phyloP scores from a whole-genome alignment of 768 basidiomycete species.

The Tricholomella constricta region DNA sequence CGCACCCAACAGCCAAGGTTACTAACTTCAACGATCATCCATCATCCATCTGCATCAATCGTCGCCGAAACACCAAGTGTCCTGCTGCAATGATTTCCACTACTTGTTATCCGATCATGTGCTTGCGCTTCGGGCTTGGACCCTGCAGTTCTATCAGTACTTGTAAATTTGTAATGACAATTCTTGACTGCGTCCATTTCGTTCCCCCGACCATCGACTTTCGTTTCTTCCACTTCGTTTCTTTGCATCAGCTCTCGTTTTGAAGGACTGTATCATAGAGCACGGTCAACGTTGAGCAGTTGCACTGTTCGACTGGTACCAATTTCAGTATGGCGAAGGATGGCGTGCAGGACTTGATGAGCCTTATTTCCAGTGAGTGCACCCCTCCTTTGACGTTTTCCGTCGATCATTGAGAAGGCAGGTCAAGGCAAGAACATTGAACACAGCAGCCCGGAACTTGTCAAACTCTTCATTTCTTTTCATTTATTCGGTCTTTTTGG shows the following conservation, averaged over 20 bases:
- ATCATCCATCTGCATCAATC: background rate
- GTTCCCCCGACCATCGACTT: slow-evolving; percentile 6
- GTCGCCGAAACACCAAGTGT: background rate
- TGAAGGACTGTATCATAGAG: background rate
- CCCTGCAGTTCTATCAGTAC: too few species aligned
- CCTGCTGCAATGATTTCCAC: too few species aligned
- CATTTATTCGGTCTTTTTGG: slow-evolving; percentile 27
- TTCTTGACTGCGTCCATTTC: slow-evolving; percentile 3
- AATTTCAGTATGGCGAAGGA: background rate
- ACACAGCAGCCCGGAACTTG: slow-evolving; percentile 6
- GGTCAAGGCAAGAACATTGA: slow-evolving; percentile 3
- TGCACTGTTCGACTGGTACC: background rate
- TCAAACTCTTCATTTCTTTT: slow-evolving; percentile 24
- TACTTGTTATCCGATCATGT: too few species aligned
- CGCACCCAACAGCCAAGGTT: background rate
- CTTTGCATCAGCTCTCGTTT: background rate
- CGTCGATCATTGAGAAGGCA: background rate
- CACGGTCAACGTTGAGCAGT: background rate
- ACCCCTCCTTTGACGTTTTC: background rate
- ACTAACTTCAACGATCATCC: background rate
- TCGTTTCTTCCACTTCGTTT: slow-evolving; percentile 1
- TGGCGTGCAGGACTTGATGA: background rate
- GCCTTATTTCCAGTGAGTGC: slow-evolving; percentile 4
- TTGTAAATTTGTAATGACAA: slow-evolving; percentile 2
- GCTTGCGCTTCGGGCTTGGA: too few species aligned